Evolutionary conservation across 306 rosid species (phyloP).

Genomic region (Trichosanthes cucumerina): DNA sequence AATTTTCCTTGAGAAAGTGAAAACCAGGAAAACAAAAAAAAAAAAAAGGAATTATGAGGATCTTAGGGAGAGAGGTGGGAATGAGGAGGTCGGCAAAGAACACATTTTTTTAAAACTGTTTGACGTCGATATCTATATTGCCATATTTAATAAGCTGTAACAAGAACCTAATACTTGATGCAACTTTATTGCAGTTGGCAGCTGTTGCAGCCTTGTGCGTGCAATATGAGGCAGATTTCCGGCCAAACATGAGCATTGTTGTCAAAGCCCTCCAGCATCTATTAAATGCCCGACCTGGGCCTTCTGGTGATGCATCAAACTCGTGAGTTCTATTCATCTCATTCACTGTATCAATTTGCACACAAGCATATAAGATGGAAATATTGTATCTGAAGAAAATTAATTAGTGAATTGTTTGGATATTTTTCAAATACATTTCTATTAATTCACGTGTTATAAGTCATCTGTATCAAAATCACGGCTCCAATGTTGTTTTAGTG

Average conservation of each 20-base stretch:
- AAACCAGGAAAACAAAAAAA: background rate
- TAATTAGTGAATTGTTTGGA: slow-evolving; percentile 8
- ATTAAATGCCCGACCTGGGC: slow-evolving; percentile 9
- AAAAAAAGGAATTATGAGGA: background rate
- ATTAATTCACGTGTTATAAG: background rate
- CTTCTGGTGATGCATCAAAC: background rate
- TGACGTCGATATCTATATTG: background rate
- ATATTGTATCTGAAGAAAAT: background rate
- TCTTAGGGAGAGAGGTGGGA: background rate
- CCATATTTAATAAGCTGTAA: background rate
- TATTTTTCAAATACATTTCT: background rate
- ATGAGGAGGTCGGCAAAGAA: background rate
- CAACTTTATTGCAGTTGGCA: slow-evolving; percentile 9
- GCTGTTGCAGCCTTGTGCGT: slow-evolving; percentile 12
- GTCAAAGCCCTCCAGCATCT: slow-evolving; percentile 11
- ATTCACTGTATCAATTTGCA: background rate
- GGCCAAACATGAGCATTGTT: slow-evolving; percentile 14
- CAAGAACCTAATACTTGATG: background rate
- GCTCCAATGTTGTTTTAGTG: background rate
- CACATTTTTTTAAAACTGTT: background rate
- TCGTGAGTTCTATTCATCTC: background rate
- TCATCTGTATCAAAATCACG: background rate
- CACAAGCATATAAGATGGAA: background rate
- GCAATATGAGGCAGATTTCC: slow-evolving; percentile 14
- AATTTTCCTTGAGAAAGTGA: slow-evolving; percentile 4